Percentiles rank a stretch among this genome's conserved stretches.
phyloP scores from a whole-genome alignment of 2,329 filamentous ascomycete genomes.

The Oidium heveae region DNA sequence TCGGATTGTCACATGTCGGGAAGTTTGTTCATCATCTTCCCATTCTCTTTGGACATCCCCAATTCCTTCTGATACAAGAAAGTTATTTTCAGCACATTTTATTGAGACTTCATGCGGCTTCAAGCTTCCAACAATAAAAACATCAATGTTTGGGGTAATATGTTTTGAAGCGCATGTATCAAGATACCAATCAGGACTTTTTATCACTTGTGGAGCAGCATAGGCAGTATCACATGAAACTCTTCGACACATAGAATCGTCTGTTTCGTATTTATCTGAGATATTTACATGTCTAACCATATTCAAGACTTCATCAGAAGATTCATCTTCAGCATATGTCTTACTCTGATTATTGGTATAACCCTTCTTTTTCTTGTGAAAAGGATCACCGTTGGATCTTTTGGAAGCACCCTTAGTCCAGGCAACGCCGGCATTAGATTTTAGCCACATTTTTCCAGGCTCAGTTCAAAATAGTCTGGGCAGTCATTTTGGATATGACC shows the following conservation, averaged over 20 bases:
- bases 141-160: background rate
- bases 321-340: background rate
- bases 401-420: background rate
- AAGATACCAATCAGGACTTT: background rate
- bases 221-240: too few species aligned
- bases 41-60: too few species aligned
- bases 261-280: background rate
- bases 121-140: background rate
- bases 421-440: background rate
- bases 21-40: too few species aligned
- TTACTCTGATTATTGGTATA: too few species aligned
- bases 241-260: background rate
- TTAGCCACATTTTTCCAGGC: background rate
- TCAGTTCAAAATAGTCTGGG: background rate
- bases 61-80: too few species aligned
- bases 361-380: background rate
- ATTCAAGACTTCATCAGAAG: background rate
- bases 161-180: background rate
- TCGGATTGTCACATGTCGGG: conserved; percentile 1
- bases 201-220: background rate
- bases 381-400: background rate
- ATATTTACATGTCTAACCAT: background rate
- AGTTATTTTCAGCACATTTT: too few species aligned
- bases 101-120: background rate
- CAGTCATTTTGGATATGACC: background rate